Conservation (phyloP, 345 rosid genomes). For the Dipteronia dyeriana region DNA sequence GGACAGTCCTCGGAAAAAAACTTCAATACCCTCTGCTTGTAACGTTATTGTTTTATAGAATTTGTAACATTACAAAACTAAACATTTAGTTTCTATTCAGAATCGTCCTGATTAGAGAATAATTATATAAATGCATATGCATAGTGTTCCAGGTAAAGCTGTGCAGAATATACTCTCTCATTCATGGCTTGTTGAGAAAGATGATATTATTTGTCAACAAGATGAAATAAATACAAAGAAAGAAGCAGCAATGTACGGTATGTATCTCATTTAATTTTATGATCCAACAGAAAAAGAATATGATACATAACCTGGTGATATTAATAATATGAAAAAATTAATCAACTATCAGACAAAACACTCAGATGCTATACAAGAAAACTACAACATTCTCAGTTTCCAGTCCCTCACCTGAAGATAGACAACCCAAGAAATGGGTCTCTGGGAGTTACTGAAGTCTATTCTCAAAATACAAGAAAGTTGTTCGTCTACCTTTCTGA, state of each 20-base stretch:
- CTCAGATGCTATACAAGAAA: neutral
- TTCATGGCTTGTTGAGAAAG: neutral
- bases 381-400: neutral
- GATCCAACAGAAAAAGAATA: slow-evolving; percentile 5
- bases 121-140: neutral
- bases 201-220: slow-evolving; percentile 4
- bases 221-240: neutral
- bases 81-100: too few species aligned
- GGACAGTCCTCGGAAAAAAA: too few species aligned
- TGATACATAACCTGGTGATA: slow-evolving; percentile 16
- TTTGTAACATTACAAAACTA: too few species aligned
- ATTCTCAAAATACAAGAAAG: slow-evolving; percentile 5
- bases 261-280: slow-evolving; percentile 15
- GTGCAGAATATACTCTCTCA: slow-evolving; percentile 6
- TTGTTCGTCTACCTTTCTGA: neutral
- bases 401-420: neutral
- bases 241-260: neutral
- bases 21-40: too few species aligned
- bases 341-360: slow-evolving; percentile 9
- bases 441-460: slow-evolving; percentile 1
- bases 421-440: neutral
- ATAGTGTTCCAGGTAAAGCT: neutral
- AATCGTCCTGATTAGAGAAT: too few species aligned
- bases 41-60: too few species aligned
- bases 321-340: slow-evolving; percentile 28